Conservation (phyloP, 805 yeast species). For the Lachancea fermentati region DNA sequence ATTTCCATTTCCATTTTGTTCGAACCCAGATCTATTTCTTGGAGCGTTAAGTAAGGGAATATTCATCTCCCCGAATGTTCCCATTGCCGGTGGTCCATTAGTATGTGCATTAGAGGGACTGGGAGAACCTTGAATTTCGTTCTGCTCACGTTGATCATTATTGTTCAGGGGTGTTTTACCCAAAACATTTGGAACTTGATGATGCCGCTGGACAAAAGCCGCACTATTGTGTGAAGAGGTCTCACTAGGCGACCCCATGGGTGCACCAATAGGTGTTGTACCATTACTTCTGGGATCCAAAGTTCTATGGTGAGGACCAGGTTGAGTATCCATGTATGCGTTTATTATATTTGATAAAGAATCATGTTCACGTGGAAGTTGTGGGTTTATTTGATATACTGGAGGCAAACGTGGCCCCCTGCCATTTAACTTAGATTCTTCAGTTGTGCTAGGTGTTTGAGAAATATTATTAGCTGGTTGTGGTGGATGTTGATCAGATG, state of each 20-base stretch:
- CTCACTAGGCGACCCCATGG: constrained; percentile 3
- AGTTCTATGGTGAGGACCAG: constrained; percentile 6
- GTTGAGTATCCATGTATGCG: constrained; percentile 5
- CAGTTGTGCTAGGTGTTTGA: too few species aligned
- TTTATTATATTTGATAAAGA: constrained; percentile 6
- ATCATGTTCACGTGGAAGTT: not conserved
- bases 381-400: not conserved
- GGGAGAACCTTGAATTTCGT: constrained; percentile 3
- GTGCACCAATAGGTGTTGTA: constrained; percentile 5
- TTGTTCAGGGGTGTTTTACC: constrained; percentile 19
- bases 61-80: constrained; percentile 1
- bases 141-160: not conserved
- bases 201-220: constrained; percentile 11
- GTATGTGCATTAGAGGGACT: constrained; percentile 4
- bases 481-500: not conserved
- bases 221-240: constrained; percentile 13
- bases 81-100: not conserved
- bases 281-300: constrained; percentile 18
- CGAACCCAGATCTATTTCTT: not conserved
- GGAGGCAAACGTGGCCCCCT: not conserved
- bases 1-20: not conserved
- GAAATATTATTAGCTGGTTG: too few species aligned
- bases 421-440: not conserved
- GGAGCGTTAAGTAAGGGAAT: not conserved
- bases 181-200: constrained; percentile 17